Evolutionary conservation across 257 asterid genomes (phyloP), one percentile per base, ranked within the genome.

Genomic region (Striga asiatica): DNA sequence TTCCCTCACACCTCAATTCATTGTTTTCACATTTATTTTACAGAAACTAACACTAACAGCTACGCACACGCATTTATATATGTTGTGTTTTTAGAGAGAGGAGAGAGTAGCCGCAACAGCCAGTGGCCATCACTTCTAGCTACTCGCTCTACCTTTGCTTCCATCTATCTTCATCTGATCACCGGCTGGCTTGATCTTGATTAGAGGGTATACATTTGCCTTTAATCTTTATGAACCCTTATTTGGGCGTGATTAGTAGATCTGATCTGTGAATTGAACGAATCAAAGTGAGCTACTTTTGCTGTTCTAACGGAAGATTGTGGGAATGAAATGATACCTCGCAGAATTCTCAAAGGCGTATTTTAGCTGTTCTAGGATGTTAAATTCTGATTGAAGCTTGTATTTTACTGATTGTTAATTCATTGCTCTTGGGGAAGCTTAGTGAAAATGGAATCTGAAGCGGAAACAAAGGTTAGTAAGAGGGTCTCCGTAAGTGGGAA

Each of bases 381-480:
- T 54, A 68, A 22, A 55, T 54, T 72, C 57, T 38, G 65, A 71
- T 62, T 79, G 74, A 75, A 72, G 62, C 65, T 64, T 22, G 13
- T 50, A 50, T 47, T 43, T 31, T 16, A 45, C 50, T 67, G 45
- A 66, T 54, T 71, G 72, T 52, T 70, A 17, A 66, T 60, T 66
- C 45, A 39, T 66, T 63, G 78, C 52, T 61, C 54, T 21, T 6
- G 18, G 60, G n/a, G 50, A 56, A 74, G 67, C 71, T 32, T 37
- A 61, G 68, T 32, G 64, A 58, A 60, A 49, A 84, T 88, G 97
- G 95, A 88, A 68, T 66, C 87, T 45, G 97, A 82, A 75, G 79
- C 76, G 37, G 95, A 85, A 74, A 66, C 56, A 54, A 85, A 83
- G 97, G 95, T 88, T 70, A 63, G 94, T 75, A 24, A 49, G 39